Percentiles rank a stretch among this genome's conserved stretches.
Conservation (phyloP, 306 rosid genomes). For the Betula pendula region DNA sequence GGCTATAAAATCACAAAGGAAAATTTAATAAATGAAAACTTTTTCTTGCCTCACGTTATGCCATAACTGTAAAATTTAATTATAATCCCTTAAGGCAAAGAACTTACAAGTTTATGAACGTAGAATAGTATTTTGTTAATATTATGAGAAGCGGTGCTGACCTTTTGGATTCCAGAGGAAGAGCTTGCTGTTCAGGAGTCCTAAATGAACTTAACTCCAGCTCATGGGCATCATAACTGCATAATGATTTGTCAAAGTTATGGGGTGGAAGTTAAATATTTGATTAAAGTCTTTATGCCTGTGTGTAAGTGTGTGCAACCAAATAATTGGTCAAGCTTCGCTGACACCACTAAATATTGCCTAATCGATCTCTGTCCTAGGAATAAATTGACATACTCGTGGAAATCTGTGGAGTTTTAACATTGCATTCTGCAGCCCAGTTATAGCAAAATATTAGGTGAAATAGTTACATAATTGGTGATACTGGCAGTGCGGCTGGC, state of each 20-base stretch:
- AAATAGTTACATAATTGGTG: background rate
- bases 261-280: background rate
- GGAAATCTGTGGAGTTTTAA: background rate
- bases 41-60: background rate
- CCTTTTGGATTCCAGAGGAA: conserved; percentile 86
- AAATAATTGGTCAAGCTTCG: background rate
- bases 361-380: background rate
- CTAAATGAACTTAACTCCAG: conserved; percentile 47
- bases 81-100: too few species aligned
- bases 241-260: conserved; percentile 14
- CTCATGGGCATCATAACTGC: conserved; percentile 73
- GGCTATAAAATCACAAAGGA: background rate
- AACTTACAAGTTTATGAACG: background rate
- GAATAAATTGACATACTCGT: background rate
- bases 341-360: background rate
- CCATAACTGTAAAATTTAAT: background rate
- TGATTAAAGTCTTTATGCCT: background rate
- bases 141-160: conserved; percentile 27
- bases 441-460: background rate
- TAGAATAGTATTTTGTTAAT: background rate
- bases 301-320: background rate
- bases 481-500: background rate
- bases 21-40: background rate
- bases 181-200: conserved; percentile 70
- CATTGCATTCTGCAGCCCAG: background rate